phyloP scores from a whole-genome alignment of 1,284 basidiomycete genomes.

The Ustilago curta region DNA sequence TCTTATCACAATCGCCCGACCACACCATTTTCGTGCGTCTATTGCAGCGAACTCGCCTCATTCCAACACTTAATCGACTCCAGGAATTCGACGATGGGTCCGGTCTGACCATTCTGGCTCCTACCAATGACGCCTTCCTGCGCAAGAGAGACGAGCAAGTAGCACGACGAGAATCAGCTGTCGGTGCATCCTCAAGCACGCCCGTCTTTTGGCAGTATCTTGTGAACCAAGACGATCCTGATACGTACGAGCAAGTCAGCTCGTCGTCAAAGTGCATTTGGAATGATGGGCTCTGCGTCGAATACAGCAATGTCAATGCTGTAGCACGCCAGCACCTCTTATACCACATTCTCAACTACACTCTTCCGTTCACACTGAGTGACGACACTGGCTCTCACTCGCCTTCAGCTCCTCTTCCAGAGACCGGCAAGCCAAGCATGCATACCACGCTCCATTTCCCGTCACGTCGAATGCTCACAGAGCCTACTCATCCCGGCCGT shows the following conservation, averaged over 20 bases:
- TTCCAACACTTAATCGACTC: slow-evolving; percentile 90
- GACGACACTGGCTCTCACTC: slow-evolving; percentile 72
- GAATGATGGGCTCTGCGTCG: slow-evolving; percentile 24
- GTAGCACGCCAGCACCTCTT: slow-evolving; percentile 88
- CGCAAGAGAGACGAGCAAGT: slow-evolving; percentile 40
- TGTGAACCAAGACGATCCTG: slow-evolving; percentile 12
- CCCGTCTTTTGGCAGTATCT: slow-evolving; percentile 38
- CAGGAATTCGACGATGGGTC: slow-evolving; percentile 70
- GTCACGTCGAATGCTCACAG: slow-evolving; percentile 85
- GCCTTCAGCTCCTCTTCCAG: slow-evolving; percentile 77
- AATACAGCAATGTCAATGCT: slow-evolving; percentile 78
- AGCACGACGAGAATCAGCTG: slow-evolving; percentile 3
- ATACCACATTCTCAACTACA: slow-evolving; percentile 92
- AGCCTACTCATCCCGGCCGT: slow-evolving; percentile 70
- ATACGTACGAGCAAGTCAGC: background rate
- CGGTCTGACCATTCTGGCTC: slow-evolving; percentile 88
- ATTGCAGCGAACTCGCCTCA: slow-evolving; percentile 85
- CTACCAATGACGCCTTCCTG: slow-evolving; percentile 77
- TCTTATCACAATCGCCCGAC: slow-evolving; percentile 80
- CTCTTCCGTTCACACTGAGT: slow-evolving; percentile 71
- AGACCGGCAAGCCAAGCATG: slow-evolving; percentile 66
- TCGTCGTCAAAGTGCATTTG: slow-evolving; percentile 20
- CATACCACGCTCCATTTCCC: slow-evolving; percentile 71
- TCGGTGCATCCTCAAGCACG: background rate
- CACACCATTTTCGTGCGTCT: slow-evolving; percentile 83